These are phyloP conservation scores for Peronospora belbahrii DNA, from an alignment of 352 stramenopile genomes.

Conservation along the genomic window DNA sequence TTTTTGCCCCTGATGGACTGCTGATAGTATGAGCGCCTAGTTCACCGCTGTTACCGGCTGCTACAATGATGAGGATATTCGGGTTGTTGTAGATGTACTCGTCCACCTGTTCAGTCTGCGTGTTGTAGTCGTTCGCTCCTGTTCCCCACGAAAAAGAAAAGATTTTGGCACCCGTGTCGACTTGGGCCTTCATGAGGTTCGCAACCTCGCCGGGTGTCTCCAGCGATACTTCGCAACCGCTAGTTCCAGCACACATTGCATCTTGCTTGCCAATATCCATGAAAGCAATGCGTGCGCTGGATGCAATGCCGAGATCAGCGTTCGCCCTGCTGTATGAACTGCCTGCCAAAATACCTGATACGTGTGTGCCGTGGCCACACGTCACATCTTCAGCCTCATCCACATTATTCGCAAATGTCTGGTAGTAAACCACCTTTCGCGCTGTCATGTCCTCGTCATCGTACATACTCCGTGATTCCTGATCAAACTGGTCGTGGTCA, in stretches of 20 bases:
- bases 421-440: constrained; percentile 82
- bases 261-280: constrained; percentile 81
- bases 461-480: constrained; percentile 46
- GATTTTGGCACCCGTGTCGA: constrained; percentile 43
- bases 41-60: constrained; percentile 75
- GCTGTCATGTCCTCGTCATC: constrained; percentile 40
- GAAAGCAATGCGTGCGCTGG: constrained; percentile 75
- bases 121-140: constrained; percentile 52
- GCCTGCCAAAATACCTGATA: constrained; percentile 72
- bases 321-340: constrained; percentile 36
- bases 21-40: constrained; percentile 50
- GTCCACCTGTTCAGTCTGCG: constrained; percentile 49
- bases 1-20: constrained; percentile 73
- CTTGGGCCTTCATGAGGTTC: constrained; percentile 51
- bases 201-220: constrained; percentile 39
- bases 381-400: constrained; percentile 54
- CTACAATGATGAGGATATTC: constrained; percentile 70
- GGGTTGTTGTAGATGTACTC: constrained; percentile 74
- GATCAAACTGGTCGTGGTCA: constrained; percentile 73
- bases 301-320: constrained; percentile 60
- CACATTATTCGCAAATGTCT: constrained; percentile 60
- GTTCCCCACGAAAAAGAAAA: constrained; percentile 72
- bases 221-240: constrained; percentile 34
- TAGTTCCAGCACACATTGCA: constrained; percentile 25
- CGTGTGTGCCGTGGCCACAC: constrained; percentile 85